Base-by-base conservation (phyloP, 1,284 basidiomycete species). In the Trametes hirsuta region DNA sequence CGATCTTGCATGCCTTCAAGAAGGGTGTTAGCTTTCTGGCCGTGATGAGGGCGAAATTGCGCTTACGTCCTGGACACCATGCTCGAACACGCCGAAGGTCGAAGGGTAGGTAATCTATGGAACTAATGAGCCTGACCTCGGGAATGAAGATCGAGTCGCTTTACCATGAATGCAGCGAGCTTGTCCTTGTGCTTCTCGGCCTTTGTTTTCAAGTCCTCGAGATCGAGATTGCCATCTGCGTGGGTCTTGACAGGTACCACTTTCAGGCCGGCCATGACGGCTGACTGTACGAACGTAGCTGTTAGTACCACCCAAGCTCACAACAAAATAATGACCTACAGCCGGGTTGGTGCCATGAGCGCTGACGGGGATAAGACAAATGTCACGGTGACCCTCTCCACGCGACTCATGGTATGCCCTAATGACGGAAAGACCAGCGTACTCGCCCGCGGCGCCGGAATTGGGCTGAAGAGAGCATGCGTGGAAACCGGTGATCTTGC, bases 341-440 rank as follows among this genome's bases (percentile, higher is more conserved):
- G 94, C 95, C 56, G 95, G 94, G 76, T 97, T 97, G 46, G 96
- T 98, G 50, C 96, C 96, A 77, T 98, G 97, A 0, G 97, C 96
- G 66, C 94, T 97, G 58, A 96, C 81, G 48, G 97, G 97, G 68
- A 99, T 97, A 61, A 99, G 78, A 74, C 97, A 99, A 50, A 98
- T 85, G 74, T 98, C 86, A 53, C 97, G 86, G 69, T 97, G 87
- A 5, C 82, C 83, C 71, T 99, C 88, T 36, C 93, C 94, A 36
- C 89, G 87, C 54, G 92, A 92, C 72, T 93, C 90, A 72, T 97
- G 95, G 76, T 97, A 99, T 8, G 95, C 96, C 52, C 91, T 85
- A 72, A 99, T 98, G 64, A 98, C 91, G 55, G 86, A 91, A 37
- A 99, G 84, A 30, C 97, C 97, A 39, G 97, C 87, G 71, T 96